Evolutionary conservation across 257 asterid genomes (phyloP), one percentile per base, ranked within the genome.

Genomic region (Gentiana straminea): DNA sequence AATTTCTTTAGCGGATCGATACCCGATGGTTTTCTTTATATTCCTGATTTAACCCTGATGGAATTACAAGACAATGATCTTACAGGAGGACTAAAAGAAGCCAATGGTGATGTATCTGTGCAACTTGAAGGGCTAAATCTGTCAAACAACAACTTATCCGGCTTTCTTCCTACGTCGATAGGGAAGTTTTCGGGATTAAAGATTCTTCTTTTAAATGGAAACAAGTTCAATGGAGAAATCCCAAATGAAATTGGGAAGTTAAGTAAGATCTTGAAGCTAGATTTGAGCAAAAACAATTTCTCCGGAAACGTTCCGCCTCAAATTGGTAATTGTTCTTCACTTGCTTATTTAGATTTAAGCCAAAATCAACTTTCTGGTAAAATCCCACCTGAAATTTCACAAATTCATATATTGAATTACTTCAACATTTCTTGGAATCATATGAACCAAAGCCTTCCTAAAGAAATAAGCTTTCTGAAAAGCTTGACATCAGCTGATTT

Each of bases 401-500:
- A 66, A 54, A 68, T 77, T 69, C 77, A 62, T 48, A 71, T 74
- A 12, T 45, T 77, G 41, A 77, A 68, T 57, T 77, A 71, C 71
- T 57, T 77, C 68, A 77, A 77, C 43, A 51, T 77, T 3, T 77
- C 83, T 13, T 68, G 73, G 74, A 77, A 77, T 55, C 69, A 62
- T 13, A 57, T 77, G 71, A 61, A 52, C 57, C 61, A 72, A 43
- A 74, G 68, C 68, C 70, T 77, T 36, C 80, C 84, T 3, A 43
- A 49, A 35, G 75, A 72, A 60, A 68, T 77, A 45, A 73, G 80
- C 8, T 62, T 61, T 52, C 65, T 77, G 72, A 75, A 71, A 59
- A 77, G 84, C 62, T 64, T 77, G 24, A 77, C 84, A n/a, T 71
- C 80, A 0, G 84, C 77, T 49, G 84, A 74, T 57, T 77, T 77